Evolutionary conservation across 257 asterid genomes (phyloP), one percentile per base, ranked within the genome.

Genomic region (Ilex asprella): DNA sequence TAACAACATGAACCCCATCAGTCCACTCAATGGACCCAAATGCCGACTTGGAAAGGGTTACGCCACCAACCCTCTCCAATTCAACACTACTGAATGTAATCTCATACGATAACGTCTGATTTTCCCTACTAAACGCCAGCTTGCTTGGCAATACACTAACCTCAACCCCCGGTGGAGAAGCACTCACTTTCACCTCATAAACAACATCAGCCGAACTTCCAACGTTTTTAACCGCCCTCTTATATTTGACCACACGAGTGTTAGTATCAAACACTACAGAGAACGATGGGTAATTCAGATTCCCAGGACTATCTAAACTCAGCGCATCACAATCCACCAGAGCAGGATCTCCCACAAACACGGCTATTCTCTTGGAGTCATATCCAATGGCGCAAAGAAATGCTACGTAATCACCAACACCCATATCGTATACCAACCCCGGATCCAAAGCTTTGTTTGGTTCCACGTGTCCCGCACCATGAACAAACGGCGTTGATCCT

Each of bases 401-500:
- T 16, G 84, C 84, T 57, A 92, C 67, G 66, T 83, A 92, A 32
- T 92, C 94, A 6, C 10, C 30, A 0, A 66, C 63, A 1, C 60
- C 74, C 30, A 87, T 30, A 56, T 89, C 96, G 27, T 89, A 92
- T 1, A 92, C 75, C 84, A 92, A 59, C 7, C 99, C 99, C 0
- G 99, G 99, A 50, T 92, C 63, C 53, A 82, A 52, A 0, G 99
- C 93, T 39, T 75, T 63, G 81, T 89, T 92, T 5, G 99, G 99
- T 16, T 86, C 89, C 1, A 92, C 96, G 12, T 92, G 99, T 2
- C 99, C 99, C 7, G 96, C 59, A 21, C 99, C 99, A 30, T 85
- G 87, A 44, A 77, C 78, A 16, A 79, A 86, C 1, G 95, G 82
- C 9, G 69, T 82, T 0, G 97, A 86, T 63, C 72, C 78, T 29